phyloP scores from a whole-genome alignment of 495 filamentous ascomycete species.

The Filosporella fistucella region DNA sequence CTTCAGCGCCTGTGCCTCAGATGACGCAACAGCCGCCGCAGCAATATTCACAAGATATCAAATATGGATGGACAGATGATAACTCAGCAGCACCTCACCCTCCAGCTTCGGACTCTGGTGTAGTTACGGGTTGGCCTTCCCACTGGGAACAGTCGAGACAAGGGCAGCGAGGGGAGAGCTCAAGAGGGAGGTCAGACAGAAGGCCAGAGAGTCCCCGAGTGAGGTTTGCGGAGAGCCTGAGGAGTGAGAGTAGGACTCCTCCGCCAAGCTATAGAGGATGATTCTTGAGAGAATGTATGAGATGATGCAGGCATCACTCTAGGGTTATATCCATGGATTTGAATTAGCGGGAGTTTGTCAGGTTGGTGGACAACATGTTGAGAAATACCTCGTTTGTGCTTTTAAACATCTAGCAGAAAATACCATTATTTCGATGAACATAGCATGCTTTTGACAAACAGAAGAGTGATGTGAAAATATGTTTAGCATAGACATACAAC shows the following conservation, averaged over 20 bases:
- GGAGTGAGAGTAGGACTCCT: conserved; percentile 2
- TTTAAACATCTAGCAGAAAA: too few relatives aligned
- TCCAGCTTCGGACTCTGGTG: conserved; percentile 1
- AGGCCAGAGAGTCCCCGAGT: conserved; percentile 6
- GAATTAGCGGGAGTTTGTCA: conserved; percentile 11
- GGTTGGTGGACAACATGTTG: background rate
- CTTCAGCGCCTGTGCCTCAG: background rate
- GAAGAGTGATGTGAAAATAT: too few relatives aligned
- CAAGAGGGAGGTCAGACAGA: conserved; percentile 5
- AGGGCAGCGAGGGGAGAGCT: background rate
- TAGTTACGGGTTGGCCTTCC: conserved; percentile 20
- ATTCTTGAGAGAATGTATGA: background rate
- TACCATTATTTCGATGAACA: too few relatives aligned
- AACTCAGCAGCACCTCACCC: background rate
- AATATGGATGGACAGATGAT: conserved; percentile 19
- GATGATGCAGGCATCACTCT: conserved; percentile 9
- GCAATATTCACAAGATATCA: conserved; percentile 21
- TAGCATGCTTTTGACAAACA: too few relatives aligned
- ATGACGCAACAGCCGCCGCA: background rate
- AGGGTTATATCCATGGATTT: background rate
- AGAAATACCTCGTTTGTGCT: too few relatives aligned
- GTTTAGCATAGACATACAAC: too few relatives aligned
- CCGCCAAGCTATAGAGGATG: conserved; percentile 11
- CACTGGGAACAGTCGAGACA: conserved; percentile 15
- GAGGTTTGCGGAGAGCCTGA: conserved; percentile 14